A percentile compares a stretch with the other conserved stretches of the same genome.
Evolutionary conservation across 371 early-diverging fungal species (phyloP).

Genomic region (Syncephalis plumigaleata): DNA sequence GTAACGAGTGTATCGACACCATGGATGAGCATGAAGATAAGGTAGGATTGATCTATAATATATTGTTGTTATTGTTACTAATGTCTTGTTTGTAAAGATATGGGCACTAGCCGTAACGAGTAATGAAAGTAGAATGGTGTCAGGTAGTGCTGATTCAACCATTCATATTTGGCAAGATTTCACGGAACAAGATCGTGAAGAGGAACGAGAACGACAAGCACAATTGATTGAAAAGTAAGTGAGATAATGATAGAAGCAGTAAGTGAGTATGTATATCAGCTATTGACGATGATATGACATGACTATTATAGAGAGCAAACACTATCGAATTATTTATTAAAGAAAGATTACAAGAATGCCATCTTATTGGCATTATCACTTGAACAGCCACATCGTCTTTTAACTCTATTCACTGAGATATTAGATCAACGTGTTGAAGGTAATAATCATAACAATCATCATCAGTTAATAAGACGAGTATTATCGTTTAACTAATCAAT

Average conservation of each 20-base stretch:
- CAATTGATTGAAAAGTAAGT: conserved; percentile 39
- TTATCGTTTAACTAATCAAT: no score
- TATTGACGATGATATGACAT: conserved; percentile 7
- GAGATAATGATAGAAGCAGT: no score
- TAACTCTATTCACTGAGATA: conserved; percentile 53
- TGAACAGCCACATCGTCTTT: conserved; percentile 70
- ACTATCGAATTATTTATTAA: conserved; percentile 60
- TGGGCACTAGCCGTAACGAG: conserved; percentile 71
- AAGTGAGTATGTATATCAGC: neutral
- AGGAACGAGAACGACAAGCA: conserved; percentile 40
- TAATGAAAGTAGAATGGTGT: conserved; percentile 55
- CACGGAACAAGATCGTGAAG: conserved; percentile 64
- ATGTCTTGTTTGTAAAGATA: no score
- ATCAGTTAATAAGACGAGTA: no score
- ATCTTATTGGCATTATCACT: conserved; percentile 77
- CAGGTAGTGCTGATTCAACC: conserved; percentile 82
- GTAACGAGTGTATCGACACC: conserved; percentile 71
- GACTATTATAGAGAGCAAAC: conserved; percentile 63
- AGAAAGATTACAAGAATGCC: conserved; percentile 86
- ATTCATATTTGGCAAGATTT: conserved; percentile 84
- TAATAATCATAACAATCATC: conserved; percentile 9
- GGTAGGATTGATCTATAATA: no score
- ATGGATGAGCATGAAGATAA: conserved; percentile 89
- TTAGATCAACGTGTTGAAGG: conserved; percentile 25
- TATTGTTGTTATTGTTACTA: no score